Percentiles rank a stretch among this genome's conserved stretches.
Conservation (phyloP, 2,329 filamentous ascomycete species). For the Xylaria sp. region DNA sequence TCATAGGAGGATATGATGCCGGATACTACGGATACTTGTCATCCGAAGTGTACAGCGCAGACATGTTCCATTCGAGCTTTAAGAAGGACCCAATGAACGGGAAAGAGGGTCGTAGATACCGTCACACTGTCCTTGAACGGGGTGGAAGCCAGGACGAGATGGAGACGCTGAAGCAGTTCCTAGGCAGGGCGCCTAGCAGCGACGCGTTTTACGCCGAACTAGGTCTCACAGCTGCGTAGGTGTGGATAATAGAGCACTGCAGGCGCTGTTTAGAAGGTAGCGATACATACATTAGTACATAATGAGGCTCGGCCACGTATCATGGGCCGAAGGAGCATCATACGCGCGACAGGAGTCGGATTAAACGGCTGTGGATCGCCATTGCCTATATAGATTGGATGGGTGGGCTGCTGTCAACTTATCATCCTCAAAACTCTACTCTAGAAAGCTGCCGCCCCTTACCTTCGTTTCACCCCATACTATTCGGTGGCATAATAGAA, state of each 20-base stretch:
- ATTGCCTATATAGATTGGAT: not conserved
- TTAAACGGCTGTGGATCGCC: not conserved
- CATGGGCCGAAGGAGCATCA: not conserved
- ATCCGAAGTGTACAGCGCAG: constrained; percentile 82
- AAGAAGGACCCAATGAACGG: constrained; percentile 81
- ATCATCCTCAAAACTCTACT: not conserved
- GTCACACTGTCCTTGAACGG: constrained; percentile 80
- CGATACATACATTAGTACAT: constrained; percentile 22
- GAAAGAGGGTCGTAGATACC: constrained; percentile 77
- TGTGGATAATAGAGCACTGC: not conserved
- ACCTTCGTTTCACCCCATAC: not conserved
- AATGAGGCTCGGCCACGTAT: constrained; percentile 2
- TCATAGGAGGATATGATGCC: constrained; percentile 86
- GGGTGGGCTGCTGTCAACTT: not conserved
- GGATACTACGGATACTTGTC: constrained; percentile 83
- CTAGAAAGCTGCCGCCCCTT: not conserved
- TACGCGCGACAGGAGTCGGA: not conserved
- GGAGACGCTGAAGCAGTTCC: constrained; percentile 80
- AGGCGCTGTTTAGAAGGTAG: constrained; percentile 29
- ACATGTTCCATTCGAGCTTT: constrained; percentile 88
- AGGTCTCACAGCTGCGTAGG: constrained; percentile 57
- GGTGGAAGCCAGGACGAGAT: constrained; percentile 85
- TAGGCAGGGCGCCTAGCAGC: constrained; percentile 79
- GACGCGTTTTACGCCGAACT: constrained; percentile 85
- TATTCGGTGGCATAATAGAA: not conserved